Base-by-base conservation (phyloP, 2,329 filamentous ascomycete genomes). In the Claviceps digitariae region DNA sequence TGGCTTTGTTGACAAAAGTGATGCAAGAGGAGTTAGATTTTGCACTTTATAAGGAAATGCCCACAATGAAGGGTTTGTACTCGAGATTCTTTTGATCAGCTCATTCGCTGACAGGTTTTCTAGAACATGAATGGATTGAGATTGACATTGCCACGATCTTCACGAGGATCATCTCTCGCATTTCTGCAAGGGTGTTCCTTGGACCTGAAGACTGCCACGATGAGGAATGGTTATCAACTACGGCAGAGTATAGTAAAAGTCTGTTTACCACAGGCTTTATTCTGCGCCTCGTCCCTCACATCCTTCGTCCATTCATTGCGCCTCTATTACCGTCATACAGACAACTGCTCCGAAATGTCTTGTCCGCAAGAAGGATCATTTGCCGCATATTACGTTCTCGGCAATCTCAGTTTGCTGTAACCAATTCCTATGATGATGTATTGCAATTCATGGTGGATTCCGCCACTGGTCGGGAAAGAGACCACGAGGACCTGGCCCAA, bases 401-500 rank as follows among this genome's bases (percentile, higher is more conserved):
- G 3, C 1, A 47, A 21, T 31, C n/a, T 12, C 45, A 47, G 8
- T 12, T 9, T 34, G 7, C n/a, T 4, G 4, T 1, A 15, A 31
- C 17, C 3, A 31, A 34, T 20, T 34, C 17, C 12, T 8, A 47
- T 15, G 1, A 47, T 9, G 45, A 47, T 15, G 10, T 67, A 2
- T 63, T 74, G 25, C 70, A 71, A 23, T 76, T 72, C 72, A 67
- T 73, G 54, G 65, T 72, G 29, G 67, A 72, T 12, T n/a, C 8
- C 15, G 27, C 21, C n/a, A 25, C 20, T 20, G 34, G 57, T 64
- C 15, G 62, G 67, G 4, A 61, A 63, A 15, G 48, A 27, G 48
- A 71, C 51, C 80, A 66, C 36, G 86, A 86, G 61, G 75, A 86
- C 63, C 68, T 74, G 0, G 70, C 81, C n/a, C 67, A 64, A 10